Percentiles rank a stretch among this genome's conserved stretches.
Evolutionary conservation across 2,329 filamentous ascomycete species (phyloP).

Genomic region (Sporothrix variecibatus): DNA sequence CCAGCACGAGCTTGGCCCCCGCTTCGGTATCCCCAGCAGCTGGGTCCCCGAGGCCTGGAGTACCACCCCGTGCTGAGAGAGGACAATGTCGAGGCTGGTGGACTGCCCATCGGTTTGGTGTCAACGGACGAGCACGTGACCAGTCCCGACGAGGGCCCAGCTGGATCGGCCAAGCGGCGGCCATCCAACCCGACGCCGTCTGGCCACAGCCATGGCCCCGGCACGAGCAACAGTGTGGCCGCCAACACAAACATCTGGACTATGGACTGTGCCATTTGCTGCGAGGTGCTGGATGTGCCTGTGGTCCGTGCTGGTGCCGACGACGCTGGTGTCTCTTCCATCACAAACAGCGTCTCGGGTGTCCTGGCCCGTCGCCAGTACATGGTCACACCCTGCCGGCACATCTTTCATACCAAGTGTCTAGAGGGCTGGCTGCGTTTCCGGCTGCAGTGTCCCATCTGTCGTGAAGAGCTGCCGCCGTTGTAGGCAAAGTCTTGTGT

Average conservation of each 20-base stretch:
- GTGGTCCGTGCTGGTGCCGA: constrained; percentile 65
- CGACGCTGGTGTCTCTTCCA: constrained; percentile 38
- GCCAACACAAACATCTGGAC: constrained; percentile 44
- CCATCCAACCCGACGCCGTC: not conserved
- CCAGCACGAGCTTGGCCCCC: constrained; percentile 82
- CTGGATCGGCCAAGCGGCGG: not conserved
- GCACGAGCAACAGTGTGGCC: constrained; percentile 23
- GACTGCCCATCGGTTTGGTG: constrained; percentile 72
- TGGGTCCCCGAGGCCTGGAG: constrained; percentile 80
- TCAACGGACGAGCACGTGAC: constrained; percentile 30
- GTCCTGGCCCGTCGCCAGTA: constrained; percentile 80
- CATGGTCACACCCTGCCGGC: constrained; percentile 96
- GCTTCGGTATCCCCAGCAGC: constrained; percentile 76
- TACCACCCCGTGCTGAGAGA: constrained; percentile 89
- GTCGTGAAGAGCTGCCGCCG: constrained; percentile 83
- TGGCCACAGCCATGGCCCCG: not conserved
- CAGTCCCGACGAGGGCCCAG: constrained; percentile 25
- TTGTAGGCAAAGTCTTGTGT: constrained; percentile 56
- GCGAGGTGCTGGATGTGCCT: constrained; percentile 86
- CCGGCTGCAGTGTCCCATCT: constrained; percentile 90
- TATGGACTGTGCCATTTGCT: constrained; percentile 94
- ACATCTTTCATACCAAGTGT: constrained; percentile 91
- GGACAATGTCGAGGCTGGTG: constrained; percentile 77
- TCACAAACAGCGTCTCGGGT: constrained; percentile 57
- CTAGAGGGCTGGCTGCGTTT: constrained; percentile 97